Base-by-base conservation (phyloP, 768 basidiomycete genomes). In the Pilatotrama ljubarskyi region DNA sequence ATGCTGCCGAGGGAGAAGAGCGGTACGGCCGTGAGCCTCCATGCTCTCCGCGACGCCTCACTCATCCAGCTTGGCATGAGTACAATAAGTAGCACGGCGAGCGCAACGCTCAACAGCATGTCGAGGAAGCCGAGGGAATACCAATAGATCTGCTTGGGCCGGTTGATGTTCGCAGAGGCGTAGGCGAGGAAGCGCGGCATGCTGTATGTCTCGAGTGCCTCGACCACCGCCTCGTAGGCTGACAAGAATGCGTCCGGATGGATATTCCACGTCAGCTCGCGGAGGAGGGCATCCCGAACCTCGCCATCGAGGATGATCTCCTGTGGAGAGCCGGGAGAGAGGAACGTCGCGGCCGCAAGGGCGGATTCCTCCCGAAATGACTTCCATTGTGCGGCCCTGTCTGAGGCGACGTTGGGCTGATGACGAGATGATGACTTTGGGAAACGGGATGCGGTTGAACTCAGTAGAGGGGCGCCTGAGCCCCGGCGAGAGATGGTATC, bases 161-260 rank as follows among this genome's bases (percentile, higher is more conserved):
- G 51, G 65, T 76, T 77, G 52, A 76, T 72, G 58, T 77, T 76
- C 1, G 72, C 62, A n/a, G 67, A 69, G 43, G 74, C 64, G 20
- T 51, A 38, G 4, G 66, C 60, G 43, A 79, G 70, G 61, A 77
- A 79, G 22, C 66, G 58, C 8, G 73, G 74, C 32, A 77, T 61
- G 48, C 69, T 72, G 22, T 53, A 48, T 11, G 41, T 65, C 58
- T 75, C 74, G 5, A 78, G 66, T 18, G 64, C 52, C 51, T 66
- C 63, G 51, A 74, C 77, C 14, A 73, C 64, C 46, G 70, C 67
- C 57, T 76, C 70, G 53, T 76, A 77, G 7, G 69, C 70, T 15
- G 73, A 70, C 9, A 73, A 64, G 51, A 78, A 75, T 11, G 70
- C 70, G 64, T 76, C 73, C 5, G 77, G 77, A 64, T 78, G 76